Conservation (phyloP, 805 yeast species). For the Saccharomycopsis amapae region DNA sequence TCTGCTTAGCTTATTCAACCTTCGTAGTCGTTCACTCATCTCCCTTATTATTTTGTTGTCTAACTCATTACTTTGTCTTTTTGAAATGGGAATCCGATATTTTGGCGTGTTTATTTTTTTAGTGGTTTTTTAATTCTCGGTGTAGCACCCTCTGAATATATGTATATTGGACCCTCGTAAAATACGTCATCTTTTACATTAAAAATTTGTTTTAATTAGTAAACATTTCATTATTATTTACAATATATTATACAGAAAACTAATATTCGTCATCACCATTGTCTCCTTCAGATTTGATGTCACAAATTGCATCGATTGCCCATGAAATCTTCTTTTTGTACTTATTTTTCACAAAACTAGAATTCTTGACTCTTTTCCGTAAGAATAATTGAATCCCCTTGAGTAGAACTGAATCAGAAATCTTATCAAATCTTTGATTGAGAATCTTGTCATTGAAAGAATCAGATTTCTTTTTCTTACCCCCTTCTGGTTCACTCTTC, state of each 20-base stretch:
- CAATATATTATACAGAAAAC: not conserved
- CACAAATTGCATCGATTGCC: slow-evolving; percentile 8
- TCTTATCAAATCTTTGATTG: slow-evolving; percentile 30
- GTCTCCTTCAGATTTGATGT: not conserved
- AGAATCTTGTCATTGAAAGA: slow-evolving; percentile 29
- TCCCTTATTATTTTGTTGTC: no score
- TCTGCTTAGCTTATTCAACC: no score
- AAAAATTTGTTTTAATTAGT: no score
- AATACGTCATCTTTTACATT: no score
- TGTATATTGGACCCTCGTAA: no score
- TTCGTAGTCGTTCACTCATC: no score
- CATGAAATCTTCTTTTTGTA: slow-evolving; percentile 49
- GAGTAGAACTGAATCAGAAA: slow-evolving; percentile 48
- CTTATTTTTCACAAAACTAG: slow-evolving; percentile 47
- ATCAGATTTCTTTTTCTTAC: slow-evolving; percentile 24
- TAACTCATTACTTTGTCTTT: no score
- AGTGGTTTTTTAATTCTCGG: no score
- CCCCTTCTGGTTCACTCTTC: slow-evolving; percentile 39
- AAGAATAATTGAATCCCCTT: slow-evolving; percentile 64
- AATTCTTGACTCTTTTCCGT: slow-evolving; percentile 37
- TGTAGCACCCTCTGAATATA: no score
- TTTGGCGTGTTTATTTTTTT: no score
- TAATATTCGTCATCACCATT: not conserved
- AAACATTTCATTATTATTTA: not conserved
- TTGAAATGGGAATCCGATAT: no score